phyloP scores from a whole-genome alignment of 129 eudicot species.

The Helianthus tuberosus region DNA sequence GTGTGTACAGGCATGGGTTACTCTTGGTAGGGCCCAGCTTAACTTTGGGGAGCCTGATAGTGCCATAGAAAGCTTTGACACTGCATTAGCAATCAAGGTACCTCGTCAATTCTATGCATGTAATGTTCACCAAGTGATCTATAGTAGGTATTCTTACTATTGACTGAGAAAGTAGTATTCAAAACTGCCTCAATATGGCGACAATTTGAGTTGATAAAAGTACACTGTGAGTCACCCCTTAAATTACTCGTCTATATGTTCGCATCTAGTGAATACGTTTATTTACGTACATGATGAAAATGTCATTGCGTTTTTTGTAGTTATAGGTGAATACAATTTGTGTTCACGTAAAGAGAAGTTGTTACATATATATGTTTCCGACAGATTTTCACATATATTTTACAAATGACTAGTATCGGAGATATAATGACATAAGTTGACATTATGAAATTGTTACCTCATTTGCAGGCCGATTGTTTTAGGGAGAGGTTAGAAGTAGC shows the following conservation, averaged over 20 bases:
- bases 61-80: constrained; percentile 86
- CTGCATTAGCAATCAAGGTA: constrained; percentile 77
- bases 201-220: neutral
- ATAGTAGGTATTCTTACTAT: too few species aligned
- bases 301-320: too few species aligned
- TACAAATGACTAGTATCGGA: neutral
- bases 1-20: constrained; percentile 75
- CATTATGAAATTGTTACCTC: neutral
- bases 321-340: too few species aligned
- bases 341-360: neutral
- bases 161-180: too few species aligned
- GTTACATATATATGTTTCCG: neutral
- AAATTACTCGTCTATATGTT: too few species aligned
- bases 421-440: neutral
- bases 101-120: neutral
- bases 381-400: neutral
- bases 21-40: constrained; percentile 92
- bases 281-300: too few species aligned
- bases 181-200: too few species aligned
- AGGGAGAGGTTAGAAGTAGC: too few species aligned
- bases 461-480: constrained; percentile 59
- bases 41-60: constrained; percentile 93
- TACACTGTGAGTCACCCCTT: neutral
- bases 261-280: too few species aligned
- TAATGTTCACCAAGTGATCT: neutral